These are phyloP conservation scores for Gleditsia sinensis DNA, from an alignment of 306 rosid species.

Conservation along the genomic window DNA sequence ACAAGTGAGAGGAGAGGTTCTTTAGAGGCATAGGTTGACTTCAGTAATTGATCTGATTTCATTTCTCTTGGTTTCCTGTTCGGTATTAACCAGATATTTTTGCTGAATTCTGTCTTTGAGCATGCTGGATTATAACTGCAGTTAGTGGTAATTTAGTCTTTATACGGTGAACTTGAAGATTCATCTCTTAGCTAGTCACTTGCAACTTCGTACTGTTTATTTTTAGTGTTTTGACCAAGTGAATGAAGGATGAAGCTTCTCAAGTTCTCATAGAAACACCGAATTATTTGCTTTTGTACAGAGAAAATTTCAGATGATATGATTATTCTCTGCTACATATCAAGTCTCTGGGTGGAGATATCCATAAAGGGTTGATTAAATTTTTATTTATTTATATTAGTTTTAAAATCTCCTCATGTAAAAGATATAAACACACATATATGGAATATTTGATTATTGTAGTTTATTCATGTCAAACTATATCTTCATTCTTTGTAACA, in stretches of 20 bases:
- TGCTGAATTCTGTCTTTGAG: background rate
- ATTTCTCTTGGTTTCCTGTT: background rate
- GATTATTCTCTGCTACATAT: background rate
- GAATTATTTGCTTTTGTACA: too few species aligned
- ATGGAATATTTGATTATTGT: too few species aligned
- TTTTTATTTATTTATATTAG: background rate
- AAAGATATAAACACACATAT: too few species aligned
- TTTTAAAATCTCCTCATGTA: background rate
- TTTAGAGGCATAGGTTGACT: conserved; percentile 92
- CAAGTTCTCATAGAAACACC: too few species aligned
- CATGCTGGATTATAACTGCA: too few species aligned
- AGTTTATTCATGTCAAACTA: too few species aligned
- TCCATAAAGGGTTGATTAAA: background rate
- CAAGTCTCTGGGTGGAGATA: background rate
- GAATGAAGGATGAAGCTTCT: too few species aligned
- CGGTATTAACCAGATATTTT: background rate
- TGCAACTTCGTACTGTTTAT: too few species aligned
- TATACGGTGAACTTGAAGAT: background rate
- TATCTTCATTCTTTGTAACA: background rate
- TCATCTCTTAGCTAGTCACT: background rate
- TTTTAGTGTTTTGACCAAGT: too few species aligned
- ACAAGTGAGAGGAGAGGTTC: conserved; percentile 99
- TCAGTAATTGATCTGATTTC: conserved; percentile 34
- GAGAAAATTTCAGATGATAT: background rate
- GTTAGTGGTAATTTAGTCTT: background rate